Percentiles rank a stretch among this genome's conserved stretches.
These are phyloP conservation scores for Effrenium voratum DNA, from an alignment of 73 alveolate species.

Conservation along the genomic window DNA sequence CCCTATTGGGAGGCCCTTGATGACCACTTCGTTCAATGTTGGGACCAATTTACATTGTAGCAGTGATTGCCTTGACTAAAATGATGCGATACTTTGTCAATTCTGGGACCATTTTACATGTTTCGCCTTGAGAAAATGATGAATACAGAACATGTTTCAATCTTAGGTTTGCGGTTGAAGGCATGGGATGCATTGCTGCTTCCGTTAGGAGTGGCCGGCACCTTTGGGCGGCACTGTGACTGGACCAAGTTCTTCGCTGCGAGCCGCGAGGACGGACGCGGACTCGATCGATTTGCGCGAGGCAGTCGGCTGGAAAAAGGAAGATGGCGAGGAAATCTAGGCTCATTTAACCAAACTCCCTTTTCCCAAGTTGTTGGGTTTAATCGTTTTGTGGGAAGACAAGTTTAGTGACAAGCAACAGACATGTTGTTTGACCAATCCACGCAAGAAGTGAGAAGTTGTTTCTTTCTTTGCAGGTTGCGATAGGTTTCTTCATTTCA, in stretches of 20 bases:
- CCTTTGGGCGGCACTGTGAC: slow-evolving; percentile 48
- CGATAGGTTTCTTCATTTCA: too few species aligned
- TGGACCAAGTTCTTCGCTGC: slow-evolving; percentile 55
- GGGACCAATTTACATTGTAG: background rate
- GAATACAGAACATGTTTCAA: background rate
- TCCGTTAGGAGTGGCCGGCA: slow-evolving; percentile 16
- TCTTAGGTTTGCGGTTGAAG: background rate
- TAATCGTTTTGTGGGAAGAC: too few species aligned
- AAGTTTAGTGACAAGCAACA: background rate
- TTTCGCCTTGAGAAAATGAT: background rate
- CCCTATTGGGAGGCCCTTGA: too few species aligned
- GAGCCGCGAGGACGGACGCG: background rate
- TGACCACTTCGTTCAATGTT: too few species aligned
- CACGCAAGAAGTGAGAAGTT: too few species aligned
- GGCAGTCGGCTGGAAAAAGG: background rate
- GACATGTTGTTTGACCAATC: too few species aligned
- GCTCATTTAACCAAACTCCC: too few species aligned
- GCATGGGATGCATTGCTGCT: background rate
- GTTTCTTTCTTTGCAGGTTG: too few species aligned
- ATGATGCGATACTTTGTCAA: background rate
- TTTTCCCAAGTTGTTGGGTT: too few species aligned
- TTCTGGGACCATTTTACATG: background rate
- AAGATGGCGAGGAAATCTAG: background rate
- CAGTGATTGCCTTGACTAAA: background rate
- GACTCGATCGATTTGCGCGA: background rate